Evolutionary conservation across 805 yeast genomes (phyloP).

Genomic region (Tetrapisispora arboricola): DNA sequence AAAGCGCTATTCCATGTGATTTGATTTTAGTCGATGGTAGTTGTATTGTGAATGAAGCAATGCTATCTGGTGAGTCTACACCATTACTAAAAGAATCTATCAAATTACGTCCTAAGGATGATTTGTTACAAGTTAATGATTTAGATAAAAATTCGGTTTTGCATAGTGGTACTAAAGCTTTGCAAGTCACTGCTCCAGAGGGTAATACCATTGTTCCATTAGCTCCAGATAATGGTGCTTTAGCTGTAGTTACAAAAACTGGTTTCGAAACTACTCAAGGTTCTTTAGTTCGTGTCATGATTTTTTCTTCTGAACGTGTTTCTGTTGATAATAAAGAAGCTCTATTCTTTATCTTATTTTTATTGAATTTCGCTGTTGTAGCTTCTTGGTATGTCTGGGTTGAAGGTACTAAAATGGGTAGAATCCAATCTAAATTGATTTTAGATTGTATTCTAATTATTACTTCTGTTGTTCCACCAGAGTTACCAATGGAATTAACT

Average conservation of each 20-base stretch:
- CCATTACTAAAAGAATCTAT: slow-evolving; percentile 91
- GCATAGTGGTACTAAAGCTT: slow-evolving; percentile 93
- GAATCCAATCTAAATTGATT: slow-evolving; percentile 86
- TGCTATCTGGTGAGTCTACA: slow-evolving; percentile 97
- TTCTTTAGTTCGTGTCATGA: slow-evolving; percentile 93
- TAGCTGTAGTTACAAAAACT: slow-evolving; percentile 82
- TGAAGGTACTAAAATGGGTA: slow-evolving; percentile 92
- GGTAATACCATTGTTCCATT: slow-evolving; percentile 37
- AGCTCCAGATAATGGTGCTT: slow-evolving; percentile 87
- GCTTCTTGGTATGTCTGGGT: slow-evolving; percentile 98
- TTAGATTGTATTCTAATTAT: slow-evolving; percentile 92
- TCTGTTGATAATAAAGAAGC: slow-evolving; percentile 95
- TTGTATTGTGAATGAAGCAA: slow-evolving; percentile 95
- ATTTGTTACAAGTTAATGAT: slow-evolving; percentile 62
- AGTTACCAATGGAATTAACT: slow-evolving; percentile 96
- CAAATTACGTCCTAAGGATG: slow-evolving; percentile 66
- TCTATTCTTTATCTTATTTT: slow-evolving; percentile 78
- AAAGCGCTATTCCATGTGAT: slow-evolving; percentile 91
- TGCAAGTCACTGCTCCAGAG: slow-evolving; percentile 75
- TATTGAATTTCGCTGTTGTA: slow-evolving; percentile 82
- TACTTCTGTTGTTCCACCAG: slow-evolving; percentile 98
- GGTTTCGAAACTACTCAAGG: slow-evolving; percentile 99
- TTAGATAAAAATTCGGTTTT: slow-evolving; percentile 79
- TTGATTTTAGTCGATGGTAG: slow-evolving; percentile 77
- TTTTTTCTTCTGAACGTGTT: slow-evolving; percentile 91